Percentiles rank a stretch among this genome's conserved stretches.
Evolutionary conservation across 345 rosid species (phyloP).

Genomic region (Eucalyptus urophylla): DNA sequence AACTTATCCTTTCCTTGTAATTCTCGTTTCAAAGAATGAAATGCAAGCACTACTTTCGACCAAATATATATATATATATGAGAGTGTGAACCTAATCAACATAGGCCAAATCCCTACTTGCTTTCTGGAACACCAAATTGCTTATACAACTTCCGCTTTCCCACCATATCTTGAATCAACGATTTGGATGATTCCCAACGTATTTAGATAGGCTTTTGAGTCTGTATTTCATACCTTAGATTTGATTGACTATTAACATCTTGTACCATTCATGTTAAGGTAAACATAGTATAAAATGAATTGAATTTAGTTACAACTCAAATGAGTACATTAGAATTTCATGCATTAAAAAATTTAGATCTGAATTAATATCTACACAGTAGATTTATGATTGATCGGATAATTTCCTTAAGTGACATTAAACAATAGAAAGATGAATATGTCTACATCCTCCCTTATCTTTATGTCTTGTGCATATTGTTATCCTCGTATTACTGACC

Average conservation of each 20-base stretch:
- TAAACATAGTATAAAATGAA: background rate
- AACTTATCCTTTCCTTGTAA: too few species aligned
- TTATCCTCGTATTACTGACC: background rate
- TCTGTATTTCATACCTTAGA: background rate
- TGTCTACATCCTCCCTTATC: background rate
- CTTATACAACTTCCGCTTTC: background rate
- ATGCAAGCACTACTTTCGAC: too few species aligned
- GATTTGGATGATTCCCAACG: background rate
- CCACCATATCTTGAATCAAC: background rate
- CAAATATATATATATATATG: too few species aligned
- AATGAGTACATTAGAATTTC: too few species aligned
- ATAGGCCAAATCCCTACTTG: background rate
- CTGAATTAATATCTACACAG: fast-evolving
- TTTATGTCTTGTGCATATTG: background rate
- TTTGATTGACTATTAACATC: background rate
- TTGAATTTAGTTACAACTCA: background rate
- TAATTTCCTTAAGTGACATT: background rate
- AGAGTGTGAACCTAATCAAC: background rate
- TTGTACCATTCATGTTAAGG: background rate
- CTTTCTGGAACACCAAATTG: background rate
- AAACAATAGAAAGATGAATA: background rate
- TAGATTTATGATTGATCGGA: background rate
- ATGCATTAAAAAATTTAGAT: too few species aligned
- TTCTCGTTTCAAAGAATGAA: too few species aligned
- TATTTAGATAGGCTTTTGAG: background rate